phyloP scores from a whole-genome alignment of 2,329 filamentous ascomycete species.

The Capronia americana region DNA sequence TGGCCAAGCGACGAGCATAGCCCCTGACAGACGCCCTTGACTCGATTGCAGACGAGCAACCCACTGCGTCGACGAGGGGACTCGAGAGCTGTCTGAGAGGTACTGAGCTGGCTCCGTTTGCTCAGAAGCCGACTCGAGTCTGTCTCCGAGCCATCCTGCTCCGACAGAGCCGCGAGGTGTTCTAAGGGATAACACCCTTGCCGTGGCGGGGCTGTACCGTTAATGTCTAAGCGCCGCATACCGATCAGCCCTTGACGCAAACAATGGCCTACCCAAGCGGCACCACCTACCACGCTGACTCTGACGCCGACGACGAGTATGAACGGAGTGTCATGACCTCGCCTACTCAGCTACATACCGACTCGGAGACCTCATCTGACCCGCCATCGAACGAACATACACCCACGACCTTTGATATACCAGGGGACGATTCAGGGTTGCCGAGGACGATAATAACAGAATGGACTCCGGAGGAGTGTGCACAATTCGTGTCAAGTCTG shows the following conservation, averaged over 20 bases:
- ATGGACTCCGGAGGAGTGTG: conserved; percentile 81
- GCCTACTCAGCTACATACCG: conserved; percentile 59
- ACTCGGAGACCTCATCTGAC: conserved; percentile 65
- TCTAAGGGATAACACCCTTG: conserved; percentile 8
- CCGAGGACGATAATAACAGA: conserved; percentile 64
- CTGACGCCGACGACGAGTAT: conserved; percentile 70
- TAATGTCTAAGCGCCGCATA: conserved; percentile 28
- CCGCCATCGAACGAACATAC: conserved; percentile 67
- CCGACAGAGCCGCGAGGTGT: neutral
- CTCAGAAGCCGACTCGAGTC: neutral
- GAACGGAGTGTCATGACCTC: conserved; percentile 66
- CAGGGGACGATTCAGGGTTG: conserved; percentile 58
- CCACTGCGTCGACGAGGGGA: neutral
- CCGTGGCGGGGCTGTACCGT: conserved; percentile 18
- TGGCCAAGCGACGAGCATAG: neutral
- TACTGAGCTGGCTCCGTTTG: neutral
- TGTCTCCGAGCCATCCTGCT: neutral
- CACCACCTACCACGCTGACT: conserved; percentile 64
- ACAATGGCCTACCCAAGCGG: conserved; percentile 51
- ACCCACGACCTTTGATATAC: conserved; percentile 64
- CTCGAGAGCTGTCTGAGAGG: neutral
- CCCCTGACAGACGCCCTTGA: neutral
- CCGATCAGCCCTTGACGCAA: conserved; percentile 26
- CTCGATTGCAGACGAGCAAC: neutral
- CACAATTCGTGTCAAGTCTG: conserved; percentile 82